A percentile compares a stretch with the other conserved stretches of the same genome.
phyloP scores from a whole-genome alignment of 2,329 filamentous ascomycete species.

The Fusarium kyushuense region DNA sequence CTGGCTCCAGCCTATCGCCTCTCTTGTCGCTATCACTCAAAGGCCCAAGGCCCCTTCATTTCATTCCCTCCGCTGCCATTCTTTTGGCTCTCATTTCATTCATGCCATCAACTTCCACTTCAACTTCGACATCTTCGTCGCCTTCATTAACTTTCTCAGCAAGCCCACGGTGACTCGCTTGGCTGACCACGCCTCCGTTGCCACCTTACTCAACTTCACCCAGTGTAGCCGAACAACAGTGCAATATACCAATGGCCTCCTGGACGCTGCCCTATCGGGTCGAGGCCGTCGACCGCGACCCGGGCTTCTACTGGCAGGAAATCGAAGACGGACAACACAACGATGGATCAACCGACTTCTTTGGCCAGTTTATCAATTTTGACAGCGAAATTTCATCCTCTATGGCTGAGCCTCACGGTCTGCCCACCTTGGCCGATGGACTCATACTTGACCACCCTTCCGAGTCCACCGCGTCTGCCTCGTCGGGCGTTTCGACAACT shows the following conservation, averaged over 20 bases:
- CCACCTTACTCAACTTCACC: conserved; percentile 18
- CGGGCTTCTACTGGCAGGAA: conserved; percentile 54
- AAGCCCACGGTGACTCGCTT: conserved; percentile 41
- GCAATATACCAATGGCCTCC: conserved; percentile 50
- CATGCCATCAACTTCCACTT: conserved; percentile 41
- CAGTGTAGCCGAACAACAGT: conserved; percentile 15
- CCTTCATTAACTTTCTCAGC: conserved; percentile 32
- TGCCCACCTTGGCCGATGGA: conserved; percentile 46
- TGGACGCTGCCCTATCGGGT: conserved; percentile 54
- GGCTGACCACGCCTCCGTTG: conserved; percentile 32
- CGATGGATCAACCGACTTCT: conserved; percentile 52
- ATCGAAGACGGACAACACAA: conserved; percentile 48
- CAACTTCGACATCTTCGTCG: conserved; percentile 36
- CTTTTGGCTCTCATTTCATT: conserved; percentile 36
- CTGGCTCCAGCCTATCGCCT: conserved; percentile 38
- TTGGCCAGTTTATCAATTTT: conserved; percentile 55
- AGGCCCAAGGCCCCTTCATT: conserved; percentile 33
- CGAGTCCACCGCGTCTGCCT: conserved; percentile 52
- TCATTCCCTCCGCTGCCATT: conserved; percentile 34
- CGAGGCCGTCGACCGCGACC: conserved; percentile 52
- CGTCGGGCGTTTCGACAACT: conserved; percentile 52
- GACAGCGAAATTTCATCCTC: conserved; percentile 47
- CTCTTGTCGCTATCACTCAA: conserved; percentile 40
- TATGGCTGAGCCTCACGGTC: conserved; percentile 39
- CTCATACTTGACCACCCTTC: conserved; percentile 49